Evolutionary conservation across 768 basidiomycete genomes (phyloP).

Genomic region (Cyclocybe cylindracea): DNA sequence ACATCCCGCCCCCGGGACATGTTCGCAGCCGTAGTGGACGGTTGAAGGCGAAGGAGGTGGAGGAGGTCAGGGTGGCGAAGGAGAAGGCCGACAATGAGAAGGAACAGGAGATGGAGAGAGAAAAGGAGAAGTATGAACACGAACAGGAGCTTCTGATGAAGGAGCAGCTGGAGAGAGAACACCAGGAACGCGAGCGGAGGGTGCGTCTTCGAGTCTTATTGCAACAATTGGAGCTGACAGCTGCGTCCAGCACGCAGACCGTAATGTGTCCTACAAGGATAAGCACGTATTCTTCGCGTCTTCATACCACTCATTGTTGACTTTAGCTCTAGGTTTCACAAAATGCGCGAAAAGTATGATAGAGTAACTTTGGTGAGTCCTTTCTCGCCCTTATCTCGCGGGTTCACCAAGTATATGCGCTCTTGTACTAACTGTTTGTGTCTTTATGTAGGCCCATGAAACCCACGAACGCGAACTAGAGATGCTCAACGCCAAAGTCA

Average conservation of each 20-base stretch:
- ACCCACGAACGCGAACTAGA: constrained; percentile 39
- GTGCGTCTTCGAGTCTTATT: neutral
- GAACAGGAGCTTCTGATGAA: constrained; percentile 5
- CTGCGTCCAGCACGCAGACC: constrained; percentile 12
- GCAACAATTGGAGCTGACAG: neutral
- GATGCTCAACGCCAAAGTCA: constrained; percentile 37
- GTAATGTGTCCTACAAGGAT: constrained; percentile 28
- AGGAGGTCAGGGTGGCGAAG: neutral
- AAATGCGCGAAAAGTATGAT: constrained; percentile 47
- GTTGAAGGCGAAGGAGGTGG: constrained; percentile 2
- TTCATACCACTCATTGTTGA: neutral
- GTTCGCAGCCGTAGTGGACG: constrained; percentile 7
- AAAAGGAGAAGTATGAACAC: constrained; percentile 5
- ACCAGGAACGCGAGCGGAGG: neutral
- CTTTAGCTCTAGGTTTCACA: constrained; percentile 39
- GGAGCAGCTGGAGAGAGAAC: constrained; percentile 1
- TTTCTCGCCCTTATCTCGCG: neutral
- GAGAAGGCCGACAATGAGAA: constrained; percentile 8
- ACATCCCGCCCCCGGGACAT: constrained; percentile 21
- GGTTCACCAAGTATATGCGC: neutral
- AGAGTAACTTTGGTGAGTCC: constrained; percentile 39
- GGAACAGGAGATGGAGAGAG: constrained; percentile 9
- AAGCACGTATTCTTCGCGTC: constrained; percentile 20
- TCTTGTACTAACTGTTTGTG: neutral
- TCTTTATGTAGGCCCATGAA: constrained; percentile 34